Conservation (phyloP, 1,139 yeast genomes). For the Pichia sp. region DNA sequence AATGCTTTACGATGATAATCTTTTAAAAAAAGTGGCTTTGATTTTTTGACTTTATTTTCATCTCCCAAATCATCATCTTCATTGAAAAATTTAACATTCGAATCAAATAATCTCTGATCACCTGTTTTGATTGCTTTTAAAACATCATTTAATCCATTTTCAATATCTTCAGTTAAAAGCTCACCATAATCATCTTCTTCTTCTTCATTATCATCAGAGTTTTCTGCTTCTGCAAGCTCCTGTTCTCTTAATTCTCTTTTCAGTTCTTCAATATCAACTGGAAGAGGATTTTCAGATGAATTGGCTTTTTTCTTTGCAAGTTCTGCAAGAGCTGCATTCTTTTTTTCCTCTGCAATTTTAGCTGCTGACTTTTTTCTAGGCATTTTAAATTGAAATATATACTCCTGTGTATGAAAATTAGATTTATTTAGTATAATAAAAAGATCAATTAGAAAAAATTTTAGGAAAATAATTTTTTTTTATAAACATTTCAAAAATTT, state of each 20-base stretch:
- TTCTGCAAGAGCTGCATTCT: conserved; percentile 5
- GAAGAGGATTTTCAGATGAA: conserved; percentile 16
- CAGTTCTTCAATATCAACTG: conserved; percentile 23
- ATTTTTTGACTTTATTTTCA: conserved; percentile 44
- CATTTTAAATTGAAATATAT: too few species aligned
- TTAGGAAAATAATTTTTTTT: too few species aligned
- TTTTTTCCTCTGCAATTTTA: conserved; percentile 56
- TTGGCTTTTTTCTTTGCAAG: conserved; percentile 26
- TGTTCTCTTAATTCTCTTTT: conserved; percentile 21
- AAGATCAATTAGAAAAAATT: neutral
- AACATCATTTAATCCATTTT: conserved; percentile 69
- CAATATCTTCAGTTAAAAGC: conserved; percentile 78
- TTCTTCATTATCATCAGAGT: conserved; percentile 40
- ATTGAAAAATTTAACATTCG: conserved; percentile 61
- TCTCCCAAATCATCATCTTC: conserved; percentile 33
- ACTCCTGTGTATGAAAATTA: too few species aligned
- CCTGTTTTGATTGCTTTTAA: conserved; percentile 61
- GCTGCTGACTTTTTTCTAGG: conserved; percentile 90
- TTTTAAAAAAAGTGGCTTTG: conserved; percentile 80
- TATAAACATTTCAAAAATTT: too few species aligned
- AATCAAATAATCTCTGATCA: conserved; percentile 61
- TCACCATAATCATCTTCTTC: conserved; percentile 95
- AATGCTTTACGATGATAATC: conserved; percentile 88
- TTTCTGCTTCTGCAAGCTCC: conserved; percentile 29
- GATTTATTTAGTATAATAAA: too few species aligned